phyloP scores from a whole-genome alignment of 1,284 basidiomycete species.

The Moesziomyces aphidis region DNA sequence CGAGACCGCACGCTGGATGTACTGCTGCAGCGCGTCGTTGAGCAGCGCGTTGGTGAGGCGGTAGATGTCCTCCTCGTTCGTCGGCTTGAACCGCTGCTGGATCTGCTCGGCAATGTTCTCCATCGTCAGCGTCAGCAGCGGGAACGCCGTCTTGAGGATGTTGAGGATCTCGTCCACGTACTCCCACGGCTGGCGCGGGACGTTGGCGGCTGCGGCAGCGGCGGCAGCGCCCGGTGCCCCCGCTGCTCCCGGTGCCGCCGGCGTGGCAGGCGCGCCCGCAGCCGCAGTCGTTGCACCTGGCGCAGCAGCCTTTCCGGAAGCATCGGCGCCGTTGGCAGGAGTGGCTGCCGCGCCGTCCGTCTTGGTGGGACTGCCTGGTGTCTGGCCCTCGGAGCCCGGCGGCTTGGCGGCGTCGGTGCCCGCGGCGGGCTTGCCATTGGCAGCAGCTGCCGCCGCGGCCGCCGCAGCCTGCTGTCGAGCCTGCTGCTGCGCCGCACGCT shows the following conservation, averaged over 20 bases:
- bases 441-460: conserved; percentile 19
- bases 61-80: conserved; percentile 94
- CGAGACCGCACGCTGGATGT: conserved; percentile 62
- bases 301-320: conserved; percentile 11
- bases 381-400: conserved; percentile 16
- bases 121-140: conserved; percentile 91
- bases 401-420: conserved; percentile 15
- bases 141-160: conserved; percentile 95
- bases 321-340: conserved; percentile 14
- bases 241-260: conserved; percentile 10
- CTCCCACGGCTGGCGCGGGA: conserved; percentile 80
- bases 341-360: conserved; percentile 14
- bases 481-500: conserved; percentile 69
- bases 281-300: conserved; percentile 7
- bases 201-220: conserved; percentile 46
- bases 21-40: conserved; percentile 73
- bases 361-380: conserved; percentile 29
- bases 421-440: conserved; percentile 26
- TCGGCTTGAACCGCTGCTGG: conserved; percentile 87
- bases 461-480: conserved; percentile 64
- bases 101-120: conserved; percentile 99
- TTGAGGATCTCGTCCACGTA: conserved; percentile 94
- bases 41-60: conserved; percentile 86
- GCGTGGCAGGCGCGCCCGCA: conserved; percentile 2
- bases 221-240: conserved; percentile 19